Percentiles rank a stretch among this genome's conserved stretches.
phyloP scores from a whole-genome alignment of 2,329 filamentous ascomycete species.

The Emergomyces orientalis region DNA sequence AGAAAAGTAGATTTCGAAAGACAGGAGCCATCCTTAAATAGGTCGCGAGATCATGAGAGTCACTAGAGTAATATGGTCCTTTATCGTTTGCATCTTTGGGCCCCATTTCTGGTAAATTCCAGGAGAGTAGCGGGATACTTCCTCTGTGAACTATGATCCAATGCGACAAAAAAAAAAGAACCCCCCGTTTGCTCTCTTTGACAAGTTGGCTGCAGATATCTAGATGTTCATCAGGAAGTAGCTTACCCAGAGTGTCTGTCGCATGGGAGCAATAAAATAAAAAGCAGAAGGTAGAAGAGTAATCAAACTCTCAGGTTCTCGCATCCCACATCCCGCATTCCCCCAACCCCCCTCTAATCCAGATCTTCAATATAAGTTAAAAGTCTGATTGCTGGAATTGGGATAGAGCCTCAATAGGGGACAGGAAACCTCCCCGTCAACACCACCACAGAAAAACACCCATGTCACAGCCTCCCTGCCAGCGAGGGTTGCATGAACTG shows the following conservation, averaged over 20 bases:
- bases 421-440: neutral
- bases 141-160: neutral
- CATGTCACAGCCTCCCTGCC: slow-evolving; percentile 1
- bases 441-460: slow-evolving; percentile 4
- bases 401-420: neutral
- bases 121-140: neutral
- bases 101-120: neutral
- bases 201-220: neutral
- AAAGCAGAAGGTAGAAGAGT: neutral
- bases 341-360: neutral
- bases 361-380: no score
- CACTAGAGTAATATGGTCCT: neutral
- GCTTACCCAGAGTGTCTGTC: neutral
- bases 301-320: neutral
- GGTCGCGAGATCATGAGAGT: neutral
- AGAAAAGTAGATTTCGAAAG: neutral
- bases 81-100: neutral
- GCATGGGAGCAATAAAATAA: neutral
- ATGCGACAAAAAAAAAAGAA: neutral
- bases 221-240: neutral
- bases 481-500: slow-evolving; percentile 4
- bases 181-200: neutral
- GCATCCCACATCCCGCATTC: neutral
- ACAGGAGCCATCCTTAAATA: neutral
- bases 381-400: neutral